Evolutionary conservation across 1,284 basidiomycete species (phyloP).

Genomic region (Coniophora puteana): DNA sequence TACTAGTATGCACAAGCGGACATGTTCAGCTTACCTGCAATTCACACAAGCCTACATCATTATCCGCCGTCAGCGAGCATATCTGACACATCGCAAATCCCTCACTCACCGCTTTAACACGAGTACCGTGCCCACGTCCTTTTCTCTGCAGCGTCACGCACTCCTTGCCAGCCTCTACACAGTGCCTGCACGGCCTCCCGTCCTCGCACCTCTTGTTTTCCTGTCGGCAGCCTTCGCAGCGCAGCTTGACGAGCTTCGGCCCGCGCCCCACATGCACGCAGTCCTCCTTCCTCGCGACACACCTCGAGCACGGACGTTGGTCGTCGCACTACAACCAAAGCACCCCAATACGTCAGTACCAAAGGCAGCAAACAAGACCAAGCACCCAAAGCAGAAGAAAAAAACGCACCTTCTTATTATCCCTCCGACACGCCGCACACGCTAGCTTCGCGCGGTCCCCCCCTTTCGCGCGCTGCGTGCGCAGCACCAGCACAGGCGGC

Average conservation of each 20-base stretch:
- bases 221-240: conserved; percentile 52
- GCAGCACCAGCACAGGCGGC: conserved; percentile 19
- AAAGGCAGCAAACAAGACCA: conserved; percentile 5
- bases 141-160: conserved; percentile 48
- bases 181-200: conserved; percentile 48
- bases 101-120: conserved; percentile 52
- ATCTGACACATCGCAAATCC: neutral
- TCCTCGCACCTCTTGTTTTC: conserved; percentile 56
- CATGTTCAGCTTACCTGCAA: conserved; percentile 42
- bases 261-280: conserved; percentile 52
- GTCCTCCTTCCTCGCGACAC: conserved; percentile 45
- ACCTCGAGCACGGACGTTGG: conserved; percentile 54
- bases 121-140: conserved; percentile 50
- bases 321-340: conserved; percentile 34
- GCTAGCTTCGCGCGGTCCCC: conserved; percentile 52
- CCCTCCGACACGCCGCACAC: conserved; percentile 51
- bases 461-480: conserved; percentile 27
- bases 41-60: conserved; percentile 45
- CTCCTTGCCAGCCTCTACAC: conserved; percentile 38
- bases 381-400: conserved; percentile 1
- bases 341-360: neutral
- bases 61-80: conserved; percentile 7
- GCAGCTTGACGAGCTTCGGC: conserved; percentile 50
- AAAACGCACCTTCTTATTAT: conserved; percentile 54
- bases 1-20: conserved; percentile 4